Evolutionary conservation across 164 flowering plant species (phyloP), one percentile per base, ranked within the genome.

Genomic region (Nymphaea colorata): DNA sequence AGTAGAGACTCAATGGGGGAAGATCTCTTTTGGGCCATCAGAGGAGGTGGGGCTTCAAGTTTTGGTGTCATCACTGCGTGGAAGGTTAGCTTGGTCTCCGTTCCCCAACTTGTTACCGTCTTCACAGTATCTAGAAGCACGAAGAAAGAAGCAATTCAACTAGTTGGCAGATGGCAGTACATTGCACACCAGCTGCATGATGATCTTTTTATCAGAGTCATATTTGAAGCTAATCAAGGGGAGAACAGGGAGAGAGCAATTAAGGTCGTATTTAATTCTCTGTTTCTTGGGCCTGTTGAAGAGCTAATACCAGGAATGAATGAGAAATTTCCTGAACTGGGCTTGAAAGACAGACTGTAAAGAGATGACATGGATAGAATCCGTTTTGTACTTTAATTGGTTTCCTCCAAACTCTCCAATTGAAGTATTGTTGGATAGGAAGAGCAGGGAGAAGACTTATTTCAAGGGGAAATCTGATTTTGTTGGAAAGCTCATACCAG

Each of bases 321-420:
- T 10, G 44, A 60, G 14, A 70, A 43, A 4, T 79, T 83, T 42
- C 86, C 86, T 4, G 82, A 81, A 25, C 42, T 81, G 53, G 78
- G 80, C 3, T 60, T 81, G 59, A 6, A 3, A 44, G 25, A 41
- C 43, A 47, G 72, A 69, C 43, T 69, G 66, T 47, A 42, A 41
- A 2, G 74, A 72, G 63, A 42, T n/a, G 60, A 67, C 53, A 16
- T 72, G 74, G 74, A 72, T 72, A 11, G 17, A 63, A 4, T 67
- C 67, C 42, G 67, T 67, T 5, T 47, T 72, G 5, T 67, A 62
- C 63, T 72, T 72, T 61, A 6, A 17, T 17, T 6, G n/a, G 8
- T 36, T 61, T 61, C 8, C 3, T n/a, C 15, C 25, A 6, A 36
- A 36, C 36, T 6, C 36, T 36, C 8, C 64, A 61, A n/a, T n/a